Evolutionary conservation across 768 basidiomycete species (phyloP).

Genomic region (Glaciozyma martinii): DNA sequence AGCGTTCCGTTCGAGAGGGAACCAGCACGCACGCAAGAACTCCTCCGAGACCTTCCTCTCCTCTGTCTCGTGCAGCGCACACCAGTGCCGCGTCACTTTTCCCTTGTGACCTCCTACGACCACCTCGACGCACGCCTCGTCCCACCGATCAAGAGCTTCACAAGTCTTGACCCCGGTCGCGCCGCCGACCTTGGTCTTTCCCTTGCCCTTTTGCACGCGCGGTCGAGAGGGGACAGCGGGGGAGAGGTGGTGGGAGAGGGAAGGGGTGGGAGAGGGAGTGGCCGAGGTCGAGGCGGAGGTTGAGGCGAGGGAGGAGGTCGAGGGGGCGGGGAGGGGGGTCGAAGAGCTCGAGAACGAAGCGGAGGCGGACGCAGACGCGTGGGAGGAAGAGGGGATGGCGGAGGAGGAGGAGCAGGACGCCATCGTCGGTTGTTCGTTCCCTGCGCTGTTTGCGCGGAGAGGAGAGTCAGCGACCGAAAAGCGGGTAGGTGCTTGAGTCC

Average conservation of each 20-base stretch:
- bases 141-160: conserved; percentile 22
- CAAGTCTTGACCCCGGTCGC: conserved; percentile 18
- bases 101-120: conserved; percentile 30
- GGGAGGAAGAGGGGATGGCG: too few relatives aligned
- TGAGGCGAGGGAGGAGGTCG: background rate
- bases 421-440: too few relatives aligned
- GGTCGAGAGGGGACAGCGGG: background rate
- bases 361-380: too few relatives aligned
- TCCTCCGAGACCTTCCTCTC: conserved; percentile 16
- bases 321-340: background rate
- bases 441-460: too few relatives aligned
- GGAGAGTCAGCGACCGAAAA: too few relatives aligned
- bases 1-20: background rate
- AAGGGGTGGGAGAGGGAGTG: background rate
- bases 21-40: conserved; percentile 19
- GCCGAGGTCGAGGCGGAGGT: background rate
- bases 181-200: background rate
- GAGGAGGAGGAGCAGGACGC: too few relatives aligned
- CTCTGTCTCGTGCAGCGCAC: conserved; percentile 24
- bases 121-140: conserved; percentile 20
- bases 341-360: background rate
- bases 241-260: background rate
- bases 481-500: too few relatives aligned
- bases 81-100: conserved; percentile 23
- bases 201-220: background rate